Percentiles rank a stretch among this genome's conserved stretches.
Evolutionary conservation across 2,329 filamentous ascomycete genomes (phyloP).

Genomic region (Parasarocladium wereldwijsianum): DNA sequence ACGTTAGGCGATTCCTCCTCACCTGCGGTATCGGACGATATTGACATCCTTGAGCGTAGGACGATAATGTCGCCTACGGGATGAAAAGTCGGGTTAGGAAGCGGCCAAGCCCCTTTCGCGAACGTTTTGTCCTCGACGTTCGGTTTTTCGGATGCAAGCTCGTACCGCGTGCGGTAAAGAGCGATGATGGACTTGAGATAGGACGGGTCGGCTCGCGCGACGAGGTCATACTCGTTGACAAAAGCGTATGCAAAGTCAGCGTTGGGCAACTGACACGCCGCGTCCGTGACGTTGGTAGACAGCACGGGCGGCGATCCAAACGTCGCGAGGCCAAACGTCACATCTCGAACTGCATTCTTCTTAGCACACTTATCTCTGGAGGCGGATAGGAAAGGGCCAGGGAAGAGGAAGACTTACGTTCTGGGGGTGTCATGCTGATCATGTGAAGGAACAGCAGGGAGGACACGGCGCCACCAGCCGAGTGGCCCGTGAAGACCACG

Average conservation of each 20-base stretch:
- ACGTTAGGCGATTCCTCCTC: background rate
- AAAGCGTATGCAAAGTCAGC: slow-evolving; percentile 6
- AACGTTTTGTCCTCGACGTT: too few species aligned
- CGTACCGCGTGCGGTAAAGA: slow-evolving; percentile 9
- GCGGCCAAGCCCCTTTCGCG: slow-evolving; percentile 4
- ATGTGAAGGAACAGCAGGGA: slow-evolving; percentile 9
- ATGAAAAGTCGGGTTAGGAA: background rate
- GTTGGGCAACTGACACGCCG: background rate
- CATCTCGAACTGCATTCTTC: slow-evolving; percentile 3
- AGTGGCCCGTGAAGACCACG: slow-evolving; percentile 11
- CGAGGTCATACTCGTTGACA: slow-evolving; percentile 12
- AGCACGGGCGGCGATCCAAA: slow-evolving; percentile 11
- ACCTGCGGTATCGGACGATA: background rate
- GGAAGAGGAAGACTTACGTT: slow-evolving; percentile 4
- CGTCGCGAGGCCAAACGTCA: slow-evolving; percentile 8
- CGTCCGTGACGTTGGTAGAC: slow-evolving; percentile 6
- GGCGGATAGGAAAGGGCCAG: too few species aligned
- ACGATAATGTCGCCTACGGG: background rate
- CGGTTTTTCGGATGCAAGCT: slow-evolving; percentile 5
- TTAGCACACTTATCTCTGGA: too few species aligned
- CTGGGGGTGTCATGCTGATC: background rate
- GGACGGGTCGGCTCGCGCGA: slow-evolving; percentile 8
- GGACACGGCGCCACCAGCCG: slow-evolving; percentile 11
- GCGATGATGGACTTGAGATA: slow-evolving; percentile 10
- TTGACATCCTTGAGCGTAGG: background rate